These are phyloP conservation scores for Dendrobium catenatum DNA, from an alignment of 106 monocot species.

Conservation along the genomic window DNA sequence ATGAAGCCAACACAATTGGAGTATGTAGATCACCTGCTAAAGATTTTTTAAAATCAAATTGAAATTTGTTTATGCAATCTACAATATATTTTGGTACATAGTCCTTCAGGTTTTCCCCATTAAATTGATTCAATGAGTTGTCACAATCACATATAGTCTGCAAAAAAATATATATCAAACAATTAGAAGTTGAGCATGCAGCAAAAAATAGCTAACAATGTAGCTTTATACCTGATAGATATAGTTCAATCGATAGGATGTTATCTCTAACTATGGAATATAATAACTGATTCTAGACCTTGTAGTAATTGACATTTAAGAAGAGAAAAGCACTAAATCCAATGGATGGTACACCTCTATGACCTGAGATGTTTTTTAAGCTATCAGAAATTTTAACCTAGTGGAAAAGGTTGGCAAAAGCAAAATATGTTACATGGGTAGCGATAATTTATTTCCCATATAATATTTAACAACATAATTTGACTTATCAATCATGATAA, in stretches of 20 bases:
- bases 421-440: not conserved
- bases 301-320: slow-evolving; percentile 82
- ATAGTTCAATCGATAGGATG: slow-evolving; percentile 86
- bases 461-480: too few relatives aligned
- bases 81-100: slow-evolving; percentile 29
- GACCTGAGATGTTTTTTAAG: slow-evolving; percentile 40
- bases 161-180: slow-evolving; percentile 7
- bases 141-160: slow-evolving; percentile 83
- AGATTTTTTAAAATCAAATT: slow-evolving; percentile 42
- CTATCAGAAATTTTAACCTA: not conserved
- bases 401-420: not conserved
- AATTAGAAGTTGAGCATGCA: not conserved
- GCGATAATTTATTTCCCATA: not conserved
- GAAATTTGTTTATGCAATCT: slow-evolving; percentile 53
- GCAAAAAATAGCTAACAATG: not conserved
- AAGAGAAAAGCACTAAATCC: slow-evolving; percentile 64
- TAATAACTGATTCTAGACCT: slow-evolving; percentile 76
- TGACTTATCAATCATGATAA: too few relatives aligned
- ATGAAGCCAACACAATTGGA: slow-evolving; percentile 65
- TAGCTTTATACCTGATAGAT: slow-evolving; percentile 81
- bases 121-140: slow-evolving; percentile 35
- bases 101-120: slow-evolving; percentile 19
- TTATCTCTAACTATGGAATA: slow-evolving; percentile 56
- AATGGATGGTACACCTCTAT: slow-evolving; percentile 79
- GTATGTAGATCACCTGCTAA: slow-evolving; percentile 91